Evolutionary conservation across 345 rosid species (phyloP), one percentile per base, ranked within the genome.

Genomic region (Mallotus nudiflorus): DNA sequence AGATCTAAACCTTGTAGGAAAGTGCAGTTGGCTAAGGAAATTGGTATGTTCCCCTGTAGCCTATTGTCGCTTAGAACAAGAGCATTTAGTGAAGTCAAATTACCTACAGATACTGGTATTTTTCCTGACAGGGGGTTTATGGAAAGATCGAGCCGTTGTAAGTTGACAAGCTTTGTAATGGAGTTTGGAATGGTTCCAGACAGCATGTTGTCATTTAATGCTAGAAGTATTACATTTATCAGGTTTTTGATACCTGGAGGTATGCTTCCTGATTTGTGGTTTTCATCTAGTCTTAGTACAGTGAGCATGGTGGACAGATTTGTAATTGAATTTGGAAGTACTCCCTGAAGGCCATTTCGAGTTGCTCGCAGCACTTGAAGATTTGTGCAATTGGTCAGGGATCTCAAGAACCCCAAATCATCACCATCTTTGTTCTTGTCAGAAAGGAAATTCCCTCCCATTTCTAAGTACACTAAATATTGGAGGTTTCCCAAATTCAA

Each of bases 21-120:
- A 9, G 25, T 18, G 65, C 65, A 69, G 44, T 45, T 39, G 19
- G 42, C 55, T 3, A 69, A 27, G 0, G 42, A 39, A 13, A 15
- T 19, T 5, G 71, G 71, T n/a, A 69, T 45, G 12, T 4, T 46
- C 24, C 73, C 73, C 18, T 69, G 65, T 3, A 69, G 63, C 24
- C 5, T 35, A 37, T 69, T 71, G 0, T 2, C 11, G 1, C 16
- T 14, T 1, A 71, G 4, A 40, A 5, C 9, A 0, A 51, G 67
- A 18, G 1, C 3, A 25, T 1, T 13, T 22, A 55, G 10, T 0
- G 5, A 0, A 37, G 62, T 20, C 3, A 68, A 5, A 50, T 56
- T 68, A 10, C 72, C 63, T 0, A 68, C 0, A 53, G 15, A 2
- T 19, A 49, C 16, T 42, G 63, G 64, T 16, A 68, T 68, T 25